Evolutionary conservation across 441 rosid species (phyloP).

Genomic region (Bocquillonia castaneifolia): DNA sequence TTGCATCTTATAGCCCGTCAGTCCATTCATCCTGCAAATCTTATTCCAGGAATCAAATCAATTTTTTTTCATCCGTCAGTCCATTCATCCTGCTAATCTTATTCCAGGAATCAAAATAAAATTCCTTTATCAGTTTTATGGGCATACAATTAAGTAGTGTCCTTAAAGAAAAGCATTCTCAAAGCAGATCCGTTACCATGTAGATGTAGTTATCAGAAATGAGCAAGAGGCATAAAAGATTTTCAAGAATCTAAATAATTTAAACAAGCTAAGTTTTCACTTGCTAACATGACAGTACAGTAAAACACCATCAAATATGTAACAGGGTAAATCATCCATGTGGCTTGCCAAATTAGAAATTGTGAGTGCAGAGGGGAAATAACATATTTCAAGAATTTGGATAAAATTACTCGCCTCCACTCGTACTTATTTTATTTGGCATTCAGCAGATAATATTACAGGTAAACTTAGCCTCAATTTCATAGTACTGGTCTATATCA

Average conservation of each 20-base stretch:
- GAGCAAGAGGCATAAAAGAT: not conserved
- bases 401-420: not conserved
- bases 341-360: not conserved
- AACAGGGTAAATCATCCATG: not conserved
- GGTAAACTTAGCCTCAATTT: not conserved
- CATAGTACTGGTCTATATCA: not conserved
- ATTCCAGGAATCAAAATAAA: conserved; percentile 37
- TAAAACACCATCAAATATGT: not conserved
- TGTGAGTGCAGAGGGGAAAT: not conserved
- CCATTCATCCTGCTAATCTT: conserved; percentile 90
- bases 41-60: conserved; percentile 38
- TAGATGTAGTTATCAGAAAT: not conserved
- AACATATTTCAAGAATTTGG: not conserved
- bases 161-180: conserved; percentile 1
- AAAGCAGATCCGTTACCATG: not conserved
- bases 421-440: not conserved
- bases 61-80: too few species aligned
- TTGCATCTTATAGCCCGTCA: conserved; percentile 76
- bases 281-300: not conserved
- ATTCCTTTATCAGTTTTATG: conserved; percentile 30
- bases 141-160: not conserved
- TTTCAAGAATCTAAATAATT: not conserved
- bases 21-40: conserved; percentile 89
- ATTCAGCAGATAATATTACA: not conserved
- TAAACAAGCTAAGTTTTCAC: not conserved